phyloP scores from a whole-genome alignment of 768 basidiomycete genomes.

The Panaeolus cyanescens region DNA sequence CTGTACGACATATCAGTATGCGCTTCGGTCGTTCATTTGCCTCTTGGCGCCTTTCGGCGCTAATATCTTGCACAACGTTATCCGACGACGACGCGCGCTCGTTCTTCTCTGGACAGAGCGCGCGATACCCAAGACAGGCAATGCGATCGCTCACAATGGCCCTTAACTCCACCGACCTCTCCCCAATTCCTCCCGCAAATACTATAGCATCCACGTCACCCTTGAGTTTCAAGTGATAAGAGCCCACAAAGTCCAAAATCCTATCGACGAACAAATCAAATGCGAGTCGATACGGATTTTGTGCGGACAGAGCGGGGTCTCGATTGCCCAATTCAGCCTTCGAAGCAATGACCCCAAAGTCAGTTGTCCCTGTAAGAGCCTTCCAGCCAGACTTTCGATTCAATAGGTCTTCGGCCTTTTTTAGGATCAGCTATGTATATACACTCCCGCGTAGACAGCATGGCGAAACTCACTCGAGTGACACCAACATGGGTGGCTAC shows the following conservation, averaged over 20 bases:
- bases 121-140: constrained; percentile 61
- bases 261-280: constrained; percentile 82
- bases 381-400: constrained; percentile 81
- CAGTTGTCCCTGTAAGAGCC: constrained; percentile 76
- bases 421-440: neutral
- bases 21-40: constrained; percentile 18
- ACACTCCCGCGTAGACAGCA: neutral
- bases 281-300: constrained; percentile 55
- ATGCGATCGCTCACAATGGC: constrained; percentile 54
- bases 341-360: constrained; percentile 71
- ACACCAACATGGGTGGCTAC: constrained; percentile 50
- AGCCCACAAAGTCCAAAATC: constrained; percentile 69
- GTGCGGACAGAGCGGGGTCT: constrained; percentile 22
- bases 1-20: constrained; percentile 65
- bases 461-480: constrained; percentile 49
- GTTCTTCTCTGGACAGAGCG: constrained; percentile 52
- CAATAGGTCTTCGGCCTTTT: constrained; percentile 68
- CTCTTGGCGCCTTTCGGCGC: constrained; percentile 23
- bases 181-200: constrained; percentile 89
- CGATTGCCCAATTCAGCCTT: constrained; percentile 36
- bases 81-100: constrained; percentile 31
- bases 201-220: constrained; percentile 76
- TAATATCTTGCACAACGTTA: constrained; percentile 49
- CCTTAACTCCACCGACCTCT: constrained; percentile 65
- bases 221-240: constrained; percentile 74